Base-by-base conservation (phyloP, 148 eudicot species). In the Amaranthus hypochondriacus region DNA sequence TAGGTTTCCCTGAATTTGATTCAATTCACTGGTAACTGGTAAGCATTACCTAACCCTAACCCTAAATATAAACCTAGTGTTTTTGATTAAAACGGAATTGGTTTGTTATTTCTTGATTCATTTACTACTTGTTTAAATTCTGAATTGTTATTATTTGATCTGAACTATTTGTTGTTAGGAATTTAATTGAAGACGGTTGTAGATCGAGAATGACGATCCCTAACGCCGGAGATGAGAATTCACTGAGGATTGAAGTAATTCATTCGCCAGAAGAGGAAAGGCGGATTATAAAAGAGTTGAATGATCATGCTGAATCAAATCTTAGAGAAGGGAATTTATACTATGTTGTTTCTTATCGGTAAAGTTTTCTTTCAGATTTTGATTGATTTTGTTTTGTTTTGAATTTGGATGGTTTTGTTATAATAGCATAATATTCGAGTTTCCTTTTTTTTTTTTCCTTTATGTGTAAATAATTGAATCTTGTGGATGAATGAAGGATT, bases 251-350 rank as follows among this genome's bases (percentile, higher is more conserved):
- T 74, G 92, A 84, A 58, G 76, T 80, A 42, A 79, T 75, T 75
- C 79, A 90, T 18, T 77, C 88, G 50, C 95, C 95, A 5, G 87
- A 85, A 64, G 89, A 85, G 10, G 92, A 93, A 76, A 81, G 77
- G 56, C 78, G 79, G 75, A 87, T 88, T 39, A 66, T 91, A 7
- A 67, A 77, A 48, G 86, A 86, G 68, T 80, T 93, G 75, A 80
- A 65, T 10, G 71, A 77, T 54, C 66, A 83, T 75, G 91, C 95
- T 1, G 97, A 90, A 76, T 73, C 88, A 50, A 85, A 83, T 81
- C 76, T 84, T 76, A 76, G 81, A 62, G 85, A 90, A 79, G 98
- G 97, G 63, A 70, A 88, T 73, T 77, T 87, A 74, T 93, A 88
- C 66, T 93, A 76, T 63, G 82, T 87, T 55, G 52, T 93, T 48